Percentiles rank a stretch among this genome's conserved stretches.
Conservation (phyloP, 805 yeast genomes). For the Maudiozyma barnettii region DNA sequence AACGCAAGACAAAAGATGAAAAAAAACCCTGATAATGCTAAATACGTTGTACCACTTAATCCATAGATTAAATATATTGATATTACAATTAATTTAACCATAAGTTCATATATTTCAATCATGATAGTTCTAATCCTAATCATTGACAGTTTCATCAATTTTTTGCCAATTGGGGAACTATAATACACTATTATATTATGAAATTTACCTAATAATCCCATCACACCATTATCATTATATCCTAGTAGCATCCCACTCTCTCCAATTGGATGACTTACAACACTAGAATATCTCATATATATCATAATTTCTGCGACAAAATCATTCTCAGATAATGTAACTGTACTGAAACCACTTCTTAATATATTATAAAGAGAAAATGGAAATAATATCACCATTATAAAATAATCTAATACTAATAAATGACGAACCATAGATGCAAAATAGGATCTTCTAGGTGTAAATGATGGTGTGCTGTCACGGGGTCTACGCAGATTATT, state of each 20-base stretch:
- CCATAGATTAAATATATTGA: slow-evolving; percentile 21
- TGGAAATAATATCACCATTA: slow-evolving; percentile 25
- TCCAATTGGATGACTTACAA: slow-evolving; percentile 17
- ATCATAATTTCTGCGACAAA: slow-evolving; percentile 18
- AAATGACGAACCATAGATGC: slow-evolving; percentile 19
- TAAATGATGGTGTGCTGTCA: slow-evolving; percentile 9
- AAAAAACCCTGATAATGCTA: slow-evolving; percentile 25
- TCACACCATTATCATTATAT: slow-evolving; percentile 7
- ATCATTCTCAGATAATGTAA: slow-evolving; percentile 25
- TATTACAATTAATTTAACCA: slow-evolving; percentile 17
- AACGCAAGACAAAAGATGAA: slow-evolving; percentile 23
- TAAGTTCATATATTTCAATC: slow-evolving; percentile 8
- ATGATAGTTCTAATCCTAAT: neutral
- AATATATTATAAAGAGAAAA: slow-evolving; percentile 25
- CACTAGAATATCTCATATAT: slow-evolving; percentile 17
- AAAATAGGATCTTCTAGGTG: slow-evolving; percentile 16
- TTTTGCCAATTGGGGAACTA: slow-evolving; percentile 12
- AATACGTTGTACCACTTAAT: slow-evolving; percentile 21
- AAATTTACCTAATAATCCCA: slow-evolving; percentile 24
- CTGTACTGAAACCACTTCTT: slow-evolving; percentile 20
- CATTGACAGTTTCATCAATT: neutral
- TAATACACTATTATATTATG: slow-evolving; percentile 26
- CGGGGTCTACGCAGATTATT: too few relatives aligned
- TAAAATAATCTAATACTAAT: slow-evolving; percentile 21
- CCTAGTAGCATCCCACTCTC: slow-evolving; percentile 2